Evolutionary conservation across 495 filamentous ascomycete species (phyloP), one percentile per base, ranked within the genome.

Genomic region (Tuber umbilicatum): DNA sequence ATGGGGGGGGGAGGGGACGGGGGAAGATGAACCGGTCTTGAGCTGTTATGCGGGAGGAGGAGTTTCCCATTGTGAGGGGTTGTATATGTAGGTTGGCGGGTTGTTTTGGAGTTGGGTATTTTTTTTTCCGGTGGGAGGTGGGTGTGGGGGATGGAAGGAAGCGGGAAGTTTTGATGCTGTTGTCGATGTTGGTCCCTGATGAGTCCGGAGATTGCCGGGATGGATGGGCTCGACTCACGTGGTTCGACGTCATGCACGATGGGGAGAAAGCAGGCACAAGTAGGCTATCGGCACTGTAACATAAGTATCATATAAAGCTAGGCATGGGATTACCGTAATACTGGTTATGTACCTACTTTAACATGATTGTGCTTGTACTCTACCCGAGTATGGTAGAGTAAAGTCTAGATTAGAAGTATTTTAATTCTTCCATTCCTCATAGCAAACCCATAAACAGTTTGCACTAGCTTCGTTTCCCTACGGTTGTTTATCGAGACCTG

Each of bases 21-120:
- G 35, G 38, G 50, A 19, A 42, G 50, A 31, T 12, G 41, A 75
- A 81, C 79, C 79, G 74, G 76, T 81, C 79, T 71, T 81, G 79
- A 42, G 79, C 70, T 17, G 79, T 81, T 71, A 81, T 80, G 19
- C 79, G 79, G 68, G 70, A 72, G 67, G 72, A 40, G 27, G 70
- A 70, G 68, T 76, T 76, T 68, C 79, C 79, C 79, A 81, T 81
- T 68, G 35, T 71, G 35, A n/a, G 70, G 1, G 37, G n/a, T 27
- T 74, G 45, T 70, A 23, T 41, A 40, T 35, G 43, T 27, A 17
- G 5, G 39, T 31, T 10, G 69, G 69, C 16, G 50, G 43, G n/a
- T 38, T 38, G 37, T 71, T 43, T 31, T 12, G 50, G 50, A 60
- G 50, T 64, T 64, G 27, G 27, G 55, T 64, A 7, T 64, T 35